Evolutionary conservation across 768 basidiomycete species (phyloP), one percentile per base, ranked within the genome.

Genomic region (Boletellus ananas): DNA sequence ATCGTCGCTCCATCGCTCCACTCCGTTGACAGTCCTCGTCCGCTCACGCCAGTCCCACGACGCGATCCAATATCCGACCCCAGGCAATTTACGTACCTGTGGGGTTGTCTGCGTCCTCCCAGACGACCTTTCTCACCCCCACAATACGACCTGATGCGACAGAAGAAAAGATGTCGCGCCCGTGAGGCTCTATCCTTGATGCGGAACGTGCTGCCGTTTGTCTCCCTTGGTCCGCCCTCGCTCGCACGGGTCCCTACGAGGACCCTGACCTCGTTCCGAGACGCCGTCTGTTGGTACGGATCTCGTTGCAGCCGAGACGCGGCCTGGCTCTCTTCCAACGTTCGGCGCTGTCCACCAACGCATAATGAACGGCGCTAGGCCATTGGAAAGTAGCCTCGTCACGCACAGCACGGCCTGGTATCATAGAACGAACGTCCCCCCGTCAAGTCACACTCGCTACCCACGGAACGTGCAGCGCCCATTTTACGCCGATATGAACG

Each of bases 191-290:
- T 52, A 43, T 43, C 43, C 50, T 37, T 11, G 45, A 16, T 27
- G 20, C 33, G 42, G 47, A 58, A 38, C 57, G 18, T 51, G 49
- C 42, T 43, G 27, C 46, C 20, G 27, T 35, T 55, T n/a, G 13
- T 33, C 31, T 54, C 23, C 38, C 40, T 39, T 43, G 16, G 29
- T 29, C 29, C 29, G n/a, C 49, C 21, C 42, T 40, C 41, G 34
- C 54, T 59, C 58, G 54, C 58, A 56, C 58, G 47, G 18, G 9
- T 14, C 29, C 29, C 29, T 29, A 29, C 2, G 9, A 11, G 27
- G 44, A 37, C 58, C 58, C 58, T 59, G 58, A 11, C 54, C 58
- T 56, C 49, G 43, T 58, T 58, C 20, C 36, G 13, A 33, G 43
- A 18, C 3, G 35, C 25, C 55, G 50, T 41, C 3, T 23, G 16